Percentiles rank a stretch among this genome's conserved stretches.
Evolutionary conservation across 2,329 filamentous ascomycete species (phyloP).

Genomic region (Mycosphaerella arachidis): DNA sequence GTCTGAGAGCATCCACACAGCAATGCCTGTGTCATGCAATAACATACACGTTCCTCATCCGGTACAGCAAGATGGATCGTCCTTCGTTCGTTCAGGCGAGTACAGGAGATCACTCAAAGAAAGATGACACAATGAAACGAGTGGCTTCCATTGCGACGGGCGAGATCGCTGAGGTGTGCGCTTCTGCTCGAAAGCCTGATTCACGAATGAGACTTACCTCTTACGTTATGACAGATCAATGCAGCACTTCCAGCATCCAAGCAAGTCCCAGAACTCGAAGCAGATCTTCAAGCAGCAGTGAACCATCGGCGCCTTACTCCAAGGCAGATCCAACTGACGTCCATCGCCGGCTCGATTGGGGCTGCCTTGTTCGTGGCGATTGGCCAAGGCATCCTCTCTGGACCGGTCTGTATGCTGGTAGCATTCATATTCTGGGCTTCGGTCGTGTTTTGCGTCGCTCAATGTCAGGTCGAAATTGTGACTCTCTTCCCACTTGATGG

Average conservation of each 20-base stretch:
- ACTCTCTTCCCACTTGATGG: constrained; percentile 1
- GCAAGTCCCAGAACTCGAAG: not conserved
- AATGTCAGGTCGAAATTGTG: not conserved
- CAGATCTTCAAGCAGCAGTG: not conserved
- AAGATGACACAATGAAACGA: too few species aligned
- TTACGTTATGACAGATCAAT: too few species aligned
- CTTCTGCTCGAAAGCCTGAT: not conserved
- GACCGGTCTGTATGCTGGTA: too few species aligned
- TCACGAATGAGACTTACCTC: not conserved
- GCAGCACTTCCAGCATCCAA: not conserved
- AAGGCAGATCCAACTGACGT: not conserved
- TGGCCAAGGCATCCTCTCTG: not conserved
- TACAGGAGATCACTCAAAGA: too few species aligned
- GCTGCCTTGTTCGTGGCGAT: not conserved
- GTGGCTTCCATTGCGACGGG: too few species aligned
- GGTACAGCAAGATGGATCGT: too few species aligned
- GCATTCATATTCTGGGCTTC: too few species aligned
- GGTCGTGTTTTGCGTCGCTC: not conserved
- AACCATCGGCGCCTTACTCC: not conserved
- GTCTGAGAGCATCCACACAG: too few species aligned
- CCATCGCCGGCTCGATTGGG: not conserved
- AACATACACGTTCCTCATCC: too few species aligned
- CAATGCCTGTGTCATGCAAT: too few species aligned
- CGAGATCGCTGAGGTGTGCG: too few species aligned
- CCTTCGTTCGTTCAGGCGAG: too few species aligned